A percentile compares a stretch with the other conserved stretches of the same genome.
phyloP scores from a whole-genome alignment of 2,329 filamentous ascomycete genomes.

The Chrysosporium keratinophilum region DNA sequence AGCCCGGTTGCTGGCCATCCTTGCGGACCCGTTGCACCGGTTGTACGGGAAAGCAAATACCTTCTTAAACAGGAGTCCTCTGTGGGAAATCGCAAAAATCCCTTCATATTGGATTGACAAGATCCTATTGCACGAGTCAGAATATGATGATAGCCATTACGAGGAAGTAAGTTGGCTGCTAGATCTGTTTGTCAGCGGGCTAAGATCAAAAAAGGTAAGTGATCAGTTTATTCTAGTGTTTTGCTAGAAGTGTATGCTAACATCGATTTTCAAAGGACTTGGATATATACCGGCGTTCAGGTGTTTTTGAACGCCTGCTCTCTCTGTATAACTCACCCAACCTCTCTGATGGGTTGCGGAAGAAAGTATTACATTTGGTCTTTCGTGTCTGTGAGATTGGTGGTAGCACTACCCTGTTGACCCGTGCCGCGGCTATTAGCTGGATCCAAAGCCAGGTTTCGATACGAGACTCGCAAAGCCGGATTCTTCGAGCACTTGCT shows the following conservation, averaged over 20 bases:
- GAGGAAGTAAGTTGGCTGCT: slow-evolving; percentile 66
- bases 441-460: slow-evolving; percentile 60
- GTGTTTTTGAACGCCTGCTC: slow-evolving; percentile 65
- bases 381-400: slow-evolving; percentile 58
- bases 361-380: slow-evolving; percentile 52
- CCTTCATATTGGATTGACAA: slow-evolving; percentile 54
- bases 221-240: neutral
- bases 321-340: slow-evolving; percentile 58
- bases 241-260: neutral
- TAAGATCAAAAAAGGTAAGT: slow-evolving; percentile 44
- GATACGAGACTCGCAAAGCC: slow-evolving; percentile 37
- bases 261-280: slow-evolving; percentile 29
- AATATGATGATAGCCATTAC: slow-evolving; percentile 61
- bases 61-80: slow-evolving; percentile 67
- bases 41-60: slow-evolving; percentile 79
- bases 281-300: slow-evolving; percentile 44
- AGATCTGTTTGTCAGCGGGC: slow-evolving; percentile 57
- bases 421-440: slow-evolving; percentile 60
- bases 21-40: slow-evolving; percentile 66
- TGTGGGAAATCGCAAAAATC: slow-evolving; percentile 55
- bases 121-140: slow-evolving; percentile 63
- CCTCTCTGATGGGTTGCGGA: slow-evolving; percentile 49
- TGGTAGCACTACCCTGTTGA: slow-evolving; percentile 71
- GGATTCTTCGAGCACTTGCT: slow-evolving; percentile 47
- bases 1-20: slow-evolving; percentile 55